Evolutionary conservation across 176 grass and related monocot genomes (phyloP).

Genomic region (Lolium perenne): DNA sequence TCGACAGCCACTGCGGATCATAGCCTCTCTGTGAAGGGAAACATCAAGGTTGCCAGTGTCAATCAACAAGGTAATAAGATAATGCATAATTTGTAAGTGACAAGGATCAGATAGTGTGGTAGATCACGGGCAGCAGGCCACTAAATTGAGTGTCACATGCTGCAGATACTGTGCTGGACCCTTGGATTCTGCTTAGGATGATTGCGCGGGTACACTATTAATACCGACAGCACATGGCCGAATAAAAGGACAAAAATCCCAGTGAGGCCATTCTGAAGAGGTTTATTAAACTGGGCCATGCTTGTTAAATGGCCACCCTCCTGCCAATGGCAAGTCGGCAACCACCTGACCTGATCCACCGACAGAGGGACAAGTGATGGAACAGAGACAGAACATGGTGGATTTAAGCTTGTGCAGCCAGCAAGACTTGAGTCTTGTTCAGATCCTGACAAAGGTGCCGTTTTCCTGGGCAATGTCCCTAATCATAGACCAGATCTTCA

Average conservation of each 20-base stretch:
- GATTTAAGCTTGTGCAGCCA: conserved; percentile 26
- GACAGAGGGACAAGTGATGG: conserved; percentile 36
- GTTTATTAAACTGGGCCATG: conserved; percentile 54
- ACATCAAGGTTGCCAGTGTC: conserved; percentile 10
- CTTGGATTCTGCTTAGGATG: conserved; percentile 50
- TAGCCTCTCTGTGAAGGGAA: conserved; percentile 72
- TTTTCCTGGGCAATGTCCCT: background rate
- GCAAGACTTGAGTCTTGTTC: background rate
- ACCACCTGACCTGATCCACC: conserved; percentile 55
- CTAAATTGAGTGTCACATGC: conserved; percentile 33
- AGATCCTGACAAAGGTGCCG: conserved; percentile 27
- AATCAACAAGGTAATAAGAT: background rate
- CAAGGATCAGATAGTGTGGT: conserved; percentile 4
- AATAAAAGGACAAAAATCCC: conserved; percentile 55
- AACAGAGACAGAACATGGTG: conserved; percentile 17
- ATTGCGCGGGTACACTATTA: conserved; percentile 30
- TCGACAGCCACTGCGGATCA: conserved; percentile 88
- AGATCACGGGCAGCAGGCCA: background rate
- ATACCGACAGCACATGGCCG: conserved; percentile 37
- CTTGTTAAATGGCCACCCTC: conserved; percentile 43
- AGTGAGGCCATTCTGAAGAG: conserved; percentile 16
- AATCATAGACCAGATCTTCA: background rate
- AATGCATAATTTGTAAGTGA: conserved; percentile 7
- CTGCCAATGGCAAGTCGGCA: conserved; percentile 33
- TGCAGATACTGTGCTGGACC: conserved; percentile 32